Conservation (phyloP, 305 asterid genomes). For the Solanum aculeatissimum region DNA sequence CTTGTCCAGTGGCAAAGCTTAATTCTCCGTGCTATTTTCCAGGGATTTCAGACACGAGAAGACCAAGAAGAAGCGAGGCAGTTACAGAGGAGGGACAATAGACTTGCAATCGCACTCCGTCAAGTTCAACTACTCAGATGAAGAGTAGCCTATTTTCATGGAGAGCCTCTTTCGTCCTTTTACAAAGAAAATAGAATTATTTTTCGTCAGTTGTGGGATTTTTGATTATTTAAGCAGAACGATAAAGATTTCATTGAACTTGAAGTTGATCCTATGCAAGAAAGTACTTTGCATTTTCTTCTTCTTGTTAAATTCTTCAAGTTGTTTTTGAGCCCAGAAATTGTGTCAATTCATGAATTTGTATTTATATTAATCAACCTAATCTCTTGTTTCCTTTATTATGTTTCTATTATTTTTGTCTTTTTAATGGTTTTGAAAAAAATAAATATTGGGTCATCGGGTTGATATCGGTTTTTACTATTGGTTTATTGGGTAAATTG, state of each 20-base stretch:
- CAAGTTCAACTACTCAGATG: constrained; percentile 68
- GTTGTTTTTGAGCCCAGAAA: background rate
- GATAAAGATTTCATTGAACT: background rate
- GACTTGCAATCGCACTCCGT: constrained; percentile 71
- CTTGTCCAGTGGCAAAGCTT: background rate
- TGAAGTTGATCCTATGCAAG: background rate
- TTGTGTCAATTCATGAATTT: background rate
- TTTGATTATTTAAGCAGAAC: background rate
- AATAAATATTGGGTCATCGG: too few relatives aligned
- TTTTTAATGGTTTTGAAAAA: background rate
- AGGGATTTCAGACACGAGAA: constrained; percentile 37
- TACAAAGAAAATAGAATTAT: background rate
- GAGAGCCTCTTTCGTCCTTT: background rate
- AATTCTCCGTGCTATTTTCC: background rate
- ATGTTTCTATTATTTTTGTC: background rate
- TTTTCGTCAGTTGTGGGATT: background rate
- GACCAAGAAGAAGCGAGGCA: constrained; percentile 90
- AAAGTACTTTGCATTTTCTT: background rate
- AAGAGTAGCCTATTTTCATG: constrained; percentile 6
- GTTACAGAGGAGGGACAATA: constrained; percentile 84
- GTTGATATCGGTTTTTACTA: too few relatives aligned
- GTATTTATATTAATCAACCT: background rate
- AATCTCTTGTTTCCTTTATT: background rate
- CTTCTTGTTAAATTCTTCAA: background rate
- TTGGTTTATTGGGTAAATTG: too few relatives aligned